Base-by-base conservation (phyloP, 208 protist genomes). In the Zelonia costaricensis region DNA sequence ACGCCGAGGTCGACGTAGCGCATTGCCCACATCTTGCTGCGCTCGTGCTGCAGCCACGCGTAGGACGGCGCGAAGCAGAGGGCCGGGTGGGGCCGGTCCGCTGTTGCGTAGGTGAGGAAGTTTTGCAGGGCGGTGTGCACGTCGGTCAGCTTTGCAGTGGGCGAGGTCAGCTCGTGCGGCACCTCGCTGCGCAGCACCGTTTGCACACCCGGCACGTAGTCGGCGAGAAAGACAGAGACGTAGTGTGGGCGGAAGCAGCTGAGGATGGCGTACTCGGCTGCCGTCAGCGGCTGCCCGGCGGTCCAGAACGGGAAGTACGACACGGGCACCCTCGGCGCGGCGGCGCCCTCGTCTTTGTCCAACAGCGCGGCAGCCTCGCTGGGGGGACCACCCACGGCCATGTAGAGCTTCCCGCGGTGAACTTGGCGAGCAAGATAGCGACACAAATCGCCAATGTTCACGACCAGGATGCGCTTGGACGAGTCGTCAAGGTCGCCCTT, bases 231-330 rank as follows among this genome's bases (percentile, higher is more conserved):
- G 2, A 39, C 42, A 62, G 91, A 86, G 12, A 91, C 69, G 10
- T 35, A 28, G 8, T 46, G 43, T 0, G 67, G 49, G 16, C 72
- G 28, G 3, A 57, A 53, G n/a, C 88, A 64, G 43, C 82, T 87
- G 20, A 95, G 75, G 4, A 93, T 52, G 13, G 84, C 91, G 76
- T 82, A 93, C 75, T 95, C 86, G 4, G 82, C 90, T 9, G 90
- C 76, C 6, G 86, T 93, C 55, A 89, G 57, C 4, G 82, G 78
- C 69, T 84, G 69, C 6, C 23, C 3, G 4, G 49, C 44, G 15
- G 46, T 68, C 71, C 74, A 88, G 36, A 75, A 77, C 6, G 43
- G 67, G 36, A 49, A 56, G 28, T 62, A 63, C 9, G 27, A n/a
- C n/a, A n/a, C n/a, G n/a, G n/a, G n/a, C n/a, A n/a, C n/a, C n/a